These are phyloP conservation scores for Colletotrichum sansevieriae DNA, from an alignment of 2,329 filamentous ascomycete species.

Conservation along the genomic window DNA sequence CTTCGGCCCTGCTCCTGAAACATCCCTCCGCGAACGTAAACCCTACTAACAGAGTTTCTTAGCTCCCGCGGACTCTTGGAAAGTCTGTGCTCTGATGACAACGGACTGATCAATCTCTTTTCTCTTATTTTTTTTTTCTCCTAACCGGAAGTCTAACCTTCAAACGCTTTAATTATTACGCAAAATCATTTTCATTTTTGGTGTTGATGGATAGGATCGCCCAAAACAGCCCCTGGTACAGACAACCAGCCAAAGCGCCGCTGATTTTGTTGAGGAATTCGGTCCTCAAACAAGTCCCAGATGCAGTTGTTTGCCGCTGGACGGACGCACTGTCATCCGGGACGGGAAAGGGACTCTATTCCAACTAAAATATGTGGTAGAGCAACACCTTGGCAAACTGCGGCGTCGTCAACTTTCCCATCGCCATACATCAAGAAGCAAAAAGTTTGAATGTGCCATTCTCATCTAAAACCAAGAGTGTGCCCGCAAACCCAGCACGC, in stretches of 20 bases:
- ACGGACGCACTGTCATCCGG: background rate
- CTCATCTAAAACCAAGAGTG: constrained; percentile 16
- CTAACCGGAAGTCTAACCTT: constrained; percentile 32
- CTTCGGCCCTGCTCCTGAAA: constrained; percentile 35
- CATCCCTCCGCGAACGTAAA: constrained; percentile 14
- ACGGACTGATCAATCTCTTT: constrained; percentile 22
- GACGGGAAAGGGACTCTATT: background rate
- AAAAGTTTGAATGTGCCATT: constrained; percentile 24
- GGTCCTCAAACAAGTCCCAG: constrained; percentile 2
- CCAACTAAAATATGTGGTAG: background rate
- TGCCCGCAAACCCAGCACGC: constrained; percentile 20
- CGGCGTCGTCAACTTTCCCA: background rate
- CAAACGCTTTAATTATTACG: constrained; percentile 3
- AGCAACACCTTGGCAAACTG: too few relatives aligned
- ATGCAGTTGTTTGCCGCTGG: background rate
- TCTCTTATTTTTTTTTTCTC: background rate
- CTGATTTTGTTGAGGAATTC: constrained; percentile 14
- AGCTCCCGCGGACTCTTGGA: constrained; percentile 20
- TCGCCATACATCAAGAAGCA: constrained; percentile 18
- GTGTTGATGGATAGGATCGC: constrained; percentile 1
- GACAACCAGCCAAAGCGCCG: background rate
- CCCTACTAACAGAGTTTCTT: constrained; percentile 10
- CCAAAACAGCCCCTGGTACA: constrained; percentile 11
- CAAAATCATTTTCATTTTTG: background rate
- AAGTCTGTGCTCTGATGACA: constrained; percentile 20